Evolutionary conservation across 345 rosid species (phyloP), one percentile per base, ranked within the genome.

Genomic region (Pistacia atlantica): DNA sequence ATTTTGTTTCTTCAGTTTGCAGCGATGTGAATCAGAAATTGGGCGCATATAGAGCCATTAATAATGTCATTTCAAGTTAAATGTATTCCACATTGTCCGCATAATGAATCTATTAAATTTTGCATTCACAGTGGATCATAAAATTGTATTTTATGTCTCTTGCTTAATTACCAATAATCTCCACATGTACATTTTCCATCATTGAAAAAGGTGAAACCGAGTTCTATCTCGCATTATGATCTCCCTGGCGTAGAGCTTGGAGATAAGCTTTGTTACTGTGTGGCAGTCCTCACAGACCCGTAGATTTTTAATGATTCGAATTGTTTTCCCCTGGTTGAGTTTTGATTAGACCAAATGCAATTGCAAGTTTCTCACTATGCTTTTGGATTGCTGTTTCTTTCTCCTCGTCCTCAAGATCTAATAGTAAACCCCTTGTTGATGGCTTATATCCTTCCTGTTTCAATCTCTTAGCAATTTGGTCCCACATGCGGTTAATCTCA

Each of bases 361-460:
- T 74, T 57, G 92, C 92, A 67, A 91, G 77, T 81, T 87, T 91
- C 88, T 91, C 91, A 46, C 94, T 88, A 77, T 90, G 94, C 85
- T 83, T 86, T 79, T 84, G 80, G 59, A 86, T 79, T 3, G 86
- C 89, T 49, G 71, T 85, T 83, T 83, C 87, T 84, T 86, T 89
- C 77, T 84, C 90, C 48, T 84, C 80, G n/a, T 85, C 87, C 12
- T 75, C 85, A 4, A 87, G 82, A 79, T 87, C 84, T 38, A 80
- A 84, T 72, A 82, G 84, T 54, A 79, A 76, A 46, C 78, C 72
- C 49, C 77, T 71, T 10, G 83, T 61, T 65, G 68, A 85, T 45
- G 94, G 90, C 81, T 82, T 73, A 78, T 89, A 87, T 65, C 92
- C 89, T 69, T 84, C 80, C 54, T 76, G 83, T 71, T 80, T 66